Conservation (phyloP, 768 basidiomycete species). For the Amanita inopinata region DNA sequence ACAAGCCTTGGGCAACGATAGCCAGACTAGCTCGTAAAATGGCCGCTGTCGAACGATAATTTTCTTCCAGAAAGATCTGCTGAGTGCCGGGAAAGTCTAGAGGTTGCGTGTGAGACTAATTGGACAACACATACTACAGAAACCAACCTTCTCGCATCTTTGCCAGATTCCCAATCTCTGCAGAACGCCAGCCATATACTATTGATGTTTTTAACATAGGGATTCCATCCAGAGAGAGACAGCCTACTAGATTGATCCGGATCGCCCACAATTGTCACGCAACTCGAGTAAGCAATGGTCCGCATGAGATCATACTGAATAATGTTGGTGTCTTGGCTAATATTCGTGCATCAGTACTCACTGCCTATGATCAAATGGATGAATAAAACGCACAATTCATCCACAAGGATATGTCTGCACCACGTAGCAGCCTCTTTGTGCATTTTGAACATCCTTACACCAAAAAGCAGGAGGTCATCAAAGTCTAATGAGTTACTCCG, state of each 20-base stretch:
- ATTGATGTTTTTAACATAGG: conserved; percentile 3
- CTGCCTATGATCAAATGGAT: not conserved
- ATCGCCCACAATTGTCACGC: conserved; percentile 79
- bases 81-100: conserved; percentile 55
- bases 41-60: conserved; percentile 75
- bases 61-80: conserved; percentile 74
- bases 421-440: conserved; percentile 41
- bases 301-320: conserved; percentile 78
- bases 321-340: conserved; percentile 70
- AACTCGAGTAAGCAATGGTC: conserved; percentile 43
- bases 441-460: conserved; percentile 50
- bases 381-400: conserved; percentile 61
- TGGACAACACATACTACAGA: not conserved
- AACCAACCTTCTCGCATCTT: conserved; percentile 55
- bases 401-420: conserved; percentile 66
- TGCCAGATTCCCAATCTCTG: conserved; percentile 63
- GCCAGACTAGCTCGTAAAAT: conserved; percentile 68
- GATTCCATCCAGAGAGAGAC: not conserved
- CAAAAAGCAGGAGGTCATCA: conserved; percentile 73
- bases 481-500: conserved; percentile 74
- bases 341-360: not conserved
- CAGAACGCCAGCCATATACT: conserved; percentile 86
- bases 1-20: conserved; percentile 71
- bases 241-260: conserved; percentile 76
- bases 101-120: not conserved